Evolutionary conservation across 169 alveolate genomes (phyloP), one percentile per base, ranked within the genome.

Genomic region (Plasmodium vivax): DNA sequence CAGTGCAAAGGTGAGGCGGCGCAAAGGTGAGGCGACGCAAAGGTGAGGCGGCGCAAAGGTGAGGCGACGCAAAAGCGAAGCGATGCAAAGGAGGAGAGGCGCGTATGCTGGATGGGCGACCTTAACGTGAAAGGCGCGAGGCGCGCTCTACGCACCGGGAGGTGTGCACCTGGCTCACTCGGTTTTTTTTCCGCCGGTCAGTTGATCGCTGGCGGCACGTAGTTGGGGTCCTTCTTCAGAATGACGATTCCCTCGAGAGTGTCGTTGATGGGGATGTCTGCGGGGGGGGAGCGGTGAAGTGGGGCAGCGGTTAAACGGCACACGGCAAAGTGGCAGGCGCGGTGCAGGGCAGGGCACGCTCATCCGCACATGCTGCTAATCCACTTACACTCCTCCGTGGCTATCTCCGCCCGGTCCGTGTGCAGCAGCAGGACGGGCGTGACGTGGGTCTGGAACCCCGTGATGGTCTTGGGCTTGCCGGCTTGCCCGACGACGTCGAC

Each of bases 371-470:
- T 14, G 23, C 27, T 14, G 3, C 23, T 51, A 1, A 7, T 51
- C 23, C 62, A 54, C 34, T 85, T 85, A 85, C 93, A 98, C 92
- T 98, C 99, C 75, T 98, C 99, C 36, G 98, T 96, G 38, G 98
- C 99, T 10, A 98, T 96, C 95, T 98, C 99, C 36, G 99, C 99
- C 83, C 99, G 96, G 91, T 98, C 99, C 83, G 98, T 98, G 72
- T 96, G 96, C 19, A 98, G 97, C 16, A 98, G 95, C 54, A 98
- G 98, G 34, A 99, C 99, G 27, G 99, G 99, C 7, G 99, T 98
- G 34, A 98, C 98, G 95, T 99, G 99, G 12, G 99, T 99, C 95
- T 99, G 99, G 97, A 99, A 99, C 45, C 99, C 99, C 5, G 99
- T 98, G 56, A 99, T 98, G 36, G 98, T 97, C 93, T 99, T 98